Conservation (phyloP, 169 alveolate genomes). For the Cryptosporidium muris region DNA sequence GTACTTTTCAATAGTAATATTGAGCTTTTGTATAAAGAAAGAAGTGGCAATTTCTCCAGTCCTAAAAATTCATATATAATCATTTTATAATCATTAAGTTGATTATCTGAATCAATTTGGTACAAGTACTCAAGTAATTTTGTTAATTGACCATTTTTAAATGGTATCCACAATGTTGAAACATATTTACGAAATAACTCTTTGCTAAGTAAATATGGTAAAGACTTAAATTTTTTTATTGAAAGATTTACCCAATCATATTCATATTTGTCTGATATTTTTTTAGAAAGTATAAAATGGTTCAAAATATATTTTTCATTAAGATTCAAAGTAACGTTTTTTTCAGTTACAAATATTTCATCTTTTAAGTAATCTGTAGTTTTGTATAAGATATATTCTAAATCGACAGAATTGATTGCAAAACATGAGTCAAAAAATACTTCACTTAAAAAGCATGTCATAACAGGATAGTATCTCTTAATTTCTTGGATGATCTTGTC, state of each 20-base stretch:
- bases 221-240: slow-evolving; percentile 7
- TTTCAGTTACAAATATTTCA: neutral
- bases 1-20: too few species aligned
- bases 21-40: too few species aligned
- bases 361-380: slow-evolving; percentile 28
- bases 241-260: slow-evolving; percentile 27
- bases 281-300: slow-evolving; percentile 1
- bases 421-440: slow-evolving; percentile 25
- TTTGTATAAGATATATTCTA: neutral
- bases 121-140: too few species aligned
- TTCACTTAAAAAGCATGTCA: slow-evolving; percentile 23
- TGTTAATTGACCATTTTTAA: too few species aligned
- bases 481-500: slow-evolving; percentile 25
- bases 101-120: too few species aligned
- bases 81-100: too few species aligned
- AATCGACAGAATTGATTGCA: slow-evolving; percentile 16
- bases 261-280: slow-evolving; percentile 8
- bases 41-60: too few species aligned
- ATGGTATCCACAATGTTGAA: neutral
- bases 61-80: too few species aligned
- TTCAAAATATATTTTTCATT: slow-evolving; percentile 21
- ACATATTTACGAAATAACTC: slow-evolving; percentile 15
- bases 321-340: neutral
- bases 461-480: neutral
- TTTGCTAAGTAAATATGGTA: neutral